Evolutionary conservation across 345 rosid genomes (phyloP).

Genomic region (Salix brachista): DNA sequence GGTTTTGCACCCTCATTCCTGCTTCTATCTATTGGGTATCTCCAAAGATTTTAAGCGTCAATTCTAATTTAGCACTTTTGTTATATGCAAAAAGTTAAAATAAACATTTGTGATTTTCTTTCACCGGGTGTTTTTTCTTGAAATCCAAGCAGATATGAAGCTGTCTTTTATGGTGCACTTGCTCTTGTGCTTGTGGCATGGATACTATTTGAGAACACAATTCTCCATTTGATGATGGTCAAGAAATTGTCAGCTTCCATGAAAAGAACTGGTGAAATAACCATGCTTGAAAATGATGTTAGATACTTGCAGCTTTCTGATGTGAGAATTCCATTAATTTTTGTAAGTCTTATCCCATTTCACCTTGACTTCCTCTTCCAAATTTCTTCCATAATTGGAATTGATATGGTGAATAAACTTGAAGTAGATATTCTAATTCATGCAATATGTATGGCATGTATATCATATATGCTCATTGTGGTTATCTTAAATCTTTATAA

Average conservation of each 20-base stretch:
- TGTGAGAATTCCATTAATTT: slow-evolving; percentile 72
- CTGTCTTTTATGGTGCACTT: slow-evolving; percentile 83
- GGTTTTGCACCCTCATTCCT: slow-evolving; percentile 91
- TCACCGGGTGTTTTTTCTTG: slow-evolving; percentile 4
- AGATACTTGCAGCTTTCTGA: slow-evolving; percentile 81
- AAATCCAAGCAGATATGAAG: slow-evolving; percentile 69
- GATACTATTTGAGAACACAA: slow-evolving; percentile 76
- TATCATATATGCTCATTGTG: too few relatives aligned
- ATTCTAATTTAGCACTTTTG: neutral
- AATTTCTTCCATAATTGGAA: neutral
- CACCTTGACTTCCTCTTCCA: neutral
- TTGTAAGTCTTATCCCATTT: slow-evolving; percentile 50
- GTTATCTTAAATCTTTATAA: neutral
- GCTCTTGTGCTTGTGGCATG: slow-evolving; percentile 72
- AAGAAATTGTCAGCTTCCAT: slow-evolving; percentile 37
- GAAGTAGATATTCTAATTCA: too few relatives aligned
- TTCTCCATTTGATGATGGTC: slow-evolving; percentile 41
- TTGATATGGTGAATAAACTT: too few relatives aligned
- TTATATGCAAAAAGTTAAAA: neutral
- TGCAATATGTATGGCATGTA: too few relatives aligned
- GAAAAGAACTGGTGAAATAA: slow-evolving; percentile 34
- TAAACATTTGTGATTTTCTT: slow-evolving; percentile 5
- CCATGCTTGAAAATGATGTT: slow-evolving; percentile 42
- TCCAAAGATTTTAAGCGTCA: slow-evolving; percentile 3
- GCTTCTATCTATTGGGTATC: slow-evolving; percentile 86